Percentiles rank a stretch among this genome's conserved stretches.
Conservation (phyloP, 169 alveolate species). For the Besnoitia besnoiti region DNA sequence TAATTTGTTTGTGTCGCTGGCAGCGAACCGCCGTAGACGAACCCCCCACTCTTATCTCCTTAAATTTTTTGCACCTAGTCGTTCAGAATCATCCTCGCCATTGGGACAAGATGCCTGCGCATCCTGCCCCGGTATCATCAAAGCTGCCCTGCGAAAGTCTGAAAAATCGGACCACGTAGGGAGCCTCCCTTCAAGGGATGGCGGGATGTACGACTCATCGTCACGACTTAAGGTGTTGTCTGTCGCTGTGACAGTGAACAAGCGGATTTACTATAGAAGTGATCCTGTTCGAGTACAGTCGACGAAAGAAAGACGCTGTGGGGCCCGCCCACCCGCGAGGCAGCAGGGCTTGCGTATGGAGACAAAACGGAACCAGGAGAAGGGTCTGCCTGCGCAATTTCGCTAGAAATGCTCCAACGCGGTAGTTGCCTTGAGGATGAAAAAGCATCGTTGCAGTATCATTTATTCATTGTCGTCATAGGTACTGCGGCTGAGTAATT, state of each 20-base stretch:
- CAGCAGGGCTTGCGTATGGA: neutral
- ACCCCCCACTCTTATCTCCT: too few relatives aligned
- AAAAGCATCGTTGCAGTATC: too few relatives aligned
- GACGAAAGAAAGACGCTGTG: constrained; percentile 6
- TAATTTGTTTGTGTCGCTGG: too few relatives aligned
- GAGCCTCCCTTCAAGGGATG: constrained; percentile 68
- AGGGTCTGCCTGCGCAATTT: too few relatives aligned
- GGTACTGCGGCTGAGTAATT: too few relatives aligned
- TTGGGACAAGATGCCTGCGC: constrained; percentile 43
- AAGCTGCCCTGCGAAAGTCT: constrained; percentile 52
- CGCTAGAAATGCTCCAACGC: too few relatives aligned
- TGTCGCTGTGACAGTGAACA: constrained; percentile 73
- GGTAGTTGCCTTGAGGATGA: too few relatives aligned
- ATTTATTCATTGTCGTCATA: too few relatives aligned
- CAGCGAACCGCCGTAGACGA: too few relatives aligned
- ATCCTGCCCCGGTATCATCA: constrained; percentile 58
- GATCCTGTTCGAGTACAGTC: constrained; percentile 77
- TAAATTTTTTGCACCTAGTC: constrained; percentile 82
- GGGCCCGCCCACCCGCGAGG: neutral
- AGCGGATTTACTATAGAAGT: constrained; percentile 73
- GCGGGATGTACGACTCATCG: constrained; percentile 70
- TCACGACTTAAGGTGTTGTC: constrained; percentile 72
- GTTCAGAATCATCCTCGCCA: constrained; percentile 73
- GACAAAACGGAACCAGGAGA: constrained; percentile 45
- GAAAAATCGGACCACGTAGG: neutral